These are phyloP conservation scores for Noccaea caerulescens DNA, from an alignment of 345 rosid genomes.

Conservation along the genomic window DNA sequence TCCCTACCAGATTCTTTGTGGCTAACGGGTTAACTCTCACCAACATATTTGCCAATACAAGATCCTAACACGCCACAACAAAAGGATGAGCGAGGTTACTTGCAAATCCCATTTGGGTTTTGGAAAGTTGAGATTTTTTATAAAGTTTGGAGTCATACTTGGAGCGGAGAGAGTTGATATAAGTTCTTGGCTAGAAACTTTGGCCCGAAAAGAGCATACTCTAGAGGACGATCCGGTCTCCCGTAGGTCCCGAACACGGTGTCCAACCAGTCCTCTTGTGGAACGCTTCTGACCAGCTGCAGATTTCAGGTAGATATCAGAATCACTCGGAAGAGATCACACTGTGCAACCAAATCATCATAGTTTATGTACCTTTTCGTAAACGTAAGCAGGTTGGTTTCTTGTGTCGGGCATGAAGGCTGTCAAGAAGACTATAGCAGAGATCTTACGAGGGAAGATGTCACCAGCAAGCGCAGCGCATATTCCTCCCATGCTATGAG, in stretches of 20 bases:
- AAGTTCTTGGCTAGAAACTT: not conserved
- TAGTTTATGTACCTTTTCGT: constrained; percentile 3
- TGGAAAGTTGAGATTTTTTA: no score
- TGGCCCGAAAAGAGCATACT: constrained; percentile 1
- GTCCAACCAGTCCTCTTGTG: constrained; percentile 14
- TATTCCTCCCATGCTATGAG: constrained; percentile 70
- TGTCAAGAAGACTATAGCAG: constrained; percentile 34
- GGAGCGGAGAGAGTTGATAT: not conserved
- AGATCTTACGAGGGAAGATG: constrained; percentile 34
- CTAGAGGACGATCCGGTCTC: not conserved
- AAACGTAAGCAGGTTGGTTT: constrained; percentile 31
- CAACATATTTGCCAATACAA: constrained; percentile 41
- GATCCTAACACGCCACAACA: constrained; percentile 34
- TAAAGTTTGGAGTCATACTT: not conserved
- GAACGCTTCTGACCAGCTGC: not conserved
- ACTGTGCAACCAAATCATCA: not conserved
- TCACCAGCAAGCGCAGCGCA: constrained; percentile 51
- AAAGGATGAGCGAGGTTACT: not conserved
- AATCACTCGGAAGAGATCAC: not conserved
- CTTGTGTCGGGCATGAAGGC: constrained; percentile 39
- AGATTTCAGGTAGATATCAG: not conserved
- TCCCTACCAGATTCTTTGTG: constrained; percentile 32
- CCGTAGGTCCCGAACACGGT: not conserved
- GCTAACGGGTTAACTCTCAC: constrained; percentile 41
- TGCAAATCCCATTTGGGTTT: not conserved